phyloP scores from a whole-genome alignment of 176 grass and related monocot species.

The Zizania latifolia region DNA sequence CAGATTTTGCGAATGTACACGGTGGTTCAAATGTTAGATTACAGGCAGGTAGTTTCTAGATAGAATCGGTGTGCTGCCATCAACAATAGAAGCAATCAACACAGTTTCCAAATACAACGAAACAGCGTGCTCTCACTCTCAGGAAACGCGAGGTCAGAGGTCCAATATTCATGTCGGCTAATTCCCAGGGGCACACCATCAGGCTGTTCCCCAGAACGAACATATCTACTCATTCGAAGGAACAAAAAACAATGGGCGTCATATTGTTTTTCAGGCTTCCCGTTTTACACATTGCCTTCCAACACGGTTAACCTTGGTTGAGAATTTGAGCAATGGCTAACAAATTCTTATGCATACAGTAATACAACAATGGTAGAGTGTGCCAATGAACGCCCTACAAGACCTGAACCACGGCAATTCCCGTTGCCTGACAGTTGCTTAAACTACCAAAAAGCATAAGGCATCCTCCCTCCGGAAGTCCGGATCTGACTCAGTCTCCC shows the following conservation, averaged over 20 bases:
- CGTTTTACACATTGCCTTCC: neutral
- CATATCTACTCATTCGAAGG: neutral
- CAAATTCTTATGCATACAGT: conserved; percentile 22
- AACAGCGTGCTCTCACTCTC: neutral
- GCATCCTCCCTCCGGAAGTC: neutral
- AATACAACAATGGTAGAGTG: conserved; percentile 11
- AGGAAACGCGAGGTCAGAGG: neutral
- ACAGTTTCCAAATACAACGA: neutral
- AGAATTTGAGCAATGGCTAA: neutral
- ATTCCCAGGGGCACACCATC: neutral
- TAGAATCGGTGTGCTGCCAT: neutral
- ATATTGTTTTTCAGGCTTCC: neutral
- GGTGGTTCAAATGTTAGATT: neutral
- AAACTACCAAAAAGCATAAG: no score
- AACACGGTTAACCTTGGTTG: neutral
- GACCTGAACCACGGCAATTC: neutral
- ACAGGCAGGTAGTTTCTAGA: neutral
- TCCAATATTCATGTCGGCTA: no score
- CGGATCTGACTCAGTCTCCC: no score
- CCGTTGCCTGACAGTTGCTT: neutral
- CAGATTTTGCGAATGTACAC: neutral
- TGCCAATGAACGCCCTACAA: neutral
- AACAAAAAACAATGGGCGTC: neutral
- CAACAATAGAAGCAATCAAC: neutral
- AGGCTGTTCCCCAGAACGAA: neutral